Evolutionary conservation across 2,329 filamentous ascomycete species (phyloP), one percentile per base, ranked within the genome.

Genomic region (Ophiostoma himal-ulmi): DNA sequence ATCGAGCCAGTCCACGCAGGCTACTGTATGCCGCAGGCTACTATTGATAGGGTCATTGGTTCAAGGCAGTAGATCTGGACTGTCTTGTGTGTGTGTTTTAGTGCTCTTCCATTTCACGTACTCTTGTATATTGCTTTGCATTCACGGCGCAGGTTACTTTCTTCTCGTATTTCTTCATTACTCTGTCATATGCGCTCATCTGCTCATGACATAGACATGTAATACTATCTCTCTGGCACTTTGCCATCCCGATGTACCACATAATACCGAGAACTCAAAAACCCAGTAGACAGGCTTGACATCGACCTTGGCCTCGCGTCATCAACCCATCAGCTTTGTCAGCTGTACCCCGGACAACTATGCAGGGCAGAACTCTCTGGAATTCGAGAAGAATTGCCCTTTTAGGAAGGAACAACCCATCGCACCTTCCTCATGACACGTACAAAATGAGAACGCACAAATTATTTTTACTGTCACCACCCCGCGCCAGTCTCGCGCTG

Each of bases 1-100:
- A 80, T 97, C 62, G 85, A 90, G 75, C 88, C 90, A 72, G 90
- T 99, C 69, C 92, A 99, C 78, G 92, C 95, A 41, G 87, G 92
- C 64, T 99, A 98, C 77, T 93, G 91, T 78, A 88, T 93, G 85
- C 92, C 92, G 0, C 90, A 86, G 79, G 82, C 85, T 70, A 86
- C 89, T 67, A 88, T 86, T 65, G 82, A 87, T 72, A 87, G 84
- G 76, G 82, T 88, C n/a, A 76, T 89, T 77, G 80, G 82, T 14
- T 14, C 62, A 22, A n/a, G 20, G 36, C 20, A 65, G 62, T 39
- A 62, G 57, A 39, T 39, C 5, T 20, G 2, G 20, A n/a, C 20
- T 64, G 14, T 37, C 22, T 22, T 14, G 1, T 34, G 17, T 30
- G 10, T 62, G 17, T 30, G 10, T 62, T 34, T 14, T 30, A 30